phyloP scores from a whole-genome alignment of 768 basidiomycete species.

The Rhizopogon sp. region DNA sequence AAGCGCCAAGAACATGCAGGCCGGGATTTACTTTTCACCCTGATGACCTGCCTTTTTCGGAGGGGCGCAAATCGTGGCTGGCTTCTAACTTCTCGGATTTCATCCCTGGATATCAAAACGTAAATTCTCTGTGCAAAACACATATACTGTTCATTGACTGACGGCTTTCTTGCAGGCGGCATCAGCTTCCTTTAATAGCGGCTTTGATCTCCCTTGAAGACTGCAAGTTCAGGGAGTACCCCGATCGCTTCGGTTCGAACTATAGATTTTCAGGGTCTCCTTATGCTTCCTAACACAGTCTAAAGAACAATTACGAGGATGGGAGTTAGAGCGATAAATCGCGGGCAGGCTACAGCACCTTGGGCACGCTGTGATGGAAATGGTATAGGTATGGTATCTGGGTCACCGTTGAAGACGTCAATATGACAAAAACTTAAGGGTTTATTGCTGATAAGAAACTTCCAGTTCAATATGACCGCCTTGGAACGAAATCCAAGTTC shows the following conservation, averaged over 20 bases:
- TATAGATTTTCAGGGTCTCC: conserved; percentile 1
- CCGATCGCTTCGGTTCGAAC: not conserved
- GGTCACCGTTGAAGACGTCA: not conserved
- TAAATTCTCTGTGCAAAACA: too few species aligned
- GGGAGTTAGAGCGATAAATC: not conserved
- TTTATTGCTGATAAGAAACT: too few species aligned
- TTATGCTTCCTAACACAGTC: not conserved
- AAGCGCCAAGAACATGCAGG: too few species aligned
- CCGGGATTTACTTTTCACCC: too few species aligned
- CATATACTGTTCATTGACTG: not conserved
- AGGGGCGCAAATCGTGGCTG: too few species aligned
- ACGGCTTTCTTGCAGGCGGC: not conserved
- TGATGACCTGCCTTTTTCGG: too few species aligned
- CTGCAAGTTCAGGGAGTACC: not conserved
- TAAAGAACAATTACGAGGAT: not conserved
- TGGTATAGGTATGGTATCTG: not conserved
- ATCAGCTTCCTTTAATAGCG: not conserved
- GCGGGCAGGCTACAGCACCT: not conserved
- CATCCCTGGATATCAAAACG: too few species aligned
- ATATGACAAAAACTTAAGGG: not conserved
- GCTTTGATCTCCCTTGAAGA: not conserved
- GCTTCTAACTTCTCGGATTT: too few species aligned
- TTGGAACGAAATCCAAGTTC: not conserved
- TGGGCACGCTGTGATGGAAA: conserved; percentile 1
- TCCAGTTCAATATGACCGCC: not conserved